Percentiles rank a stretch among this genome's conserved stretches.
Conservation (phyloP, 352 stramenopile species). For the Phytophthora boehmeriae region DNA sequence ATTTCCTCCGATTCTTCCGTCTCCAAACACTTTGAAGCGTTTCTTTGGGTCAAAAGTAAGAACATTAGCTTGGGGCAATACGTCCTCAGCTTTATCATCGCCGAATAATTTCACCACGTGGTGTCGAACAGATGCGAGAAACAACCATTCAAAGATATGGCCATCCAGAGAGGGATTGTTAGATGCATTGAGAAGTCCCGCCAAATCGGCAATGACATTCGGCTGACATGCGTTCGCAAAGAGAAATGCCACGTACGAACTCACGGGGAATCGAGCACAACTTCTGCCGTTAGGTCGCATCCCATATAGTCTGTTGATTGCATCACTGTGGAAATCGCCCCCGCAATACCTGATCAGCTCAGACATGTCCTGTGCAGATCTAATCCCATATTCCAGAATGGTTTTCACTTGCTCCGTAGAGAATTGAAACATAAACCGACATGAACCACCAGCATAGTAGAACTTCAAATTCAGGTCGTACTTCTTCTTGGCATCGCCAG, state of each 20-base stretch:
- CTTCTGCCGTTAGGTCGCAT: neutral
- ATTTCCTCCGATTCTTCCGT: conserved; percentile 23
- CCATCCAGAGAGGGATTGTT: conserved; percentile 5
- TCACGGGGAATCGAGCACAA: conserved; percentile 1
- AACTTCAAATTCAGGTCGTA: no score
- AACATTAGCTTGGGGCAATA: conserved; percentile 9
- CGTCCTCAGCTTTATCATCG: neutral
- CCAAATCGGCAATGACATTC: neutral
- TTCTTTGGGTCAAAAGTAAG: conserved; percentile 15
- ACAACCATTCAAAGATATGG: conserved; percentile 14
- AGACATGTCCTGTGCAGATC: no score
- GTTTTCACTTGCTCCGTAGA: no score
- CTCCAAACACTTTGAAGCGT: conserved; percentile 12
- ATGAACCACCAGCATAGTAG: no score
- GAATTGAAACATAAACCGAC: no score
- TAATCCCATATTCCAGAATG: no score
- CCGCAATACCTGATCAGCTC: conserved; percentile 5
- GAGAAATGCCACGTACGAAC: conserved; percentile 5
- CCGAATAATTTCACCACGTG: neutral
- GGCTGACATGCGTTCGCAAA: neutral
- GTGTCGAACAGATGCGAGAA: conserved; percentile 4
- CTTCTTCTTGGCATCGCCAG: no score
- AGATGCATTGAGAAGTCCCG: neutral
- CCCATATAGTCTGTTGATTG: conserved; percentile 17
- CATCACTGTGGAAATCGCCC: neutral